Conservation (phyloP, 2,329 filamentous ascomycete species). For the Onygenales sp. region DNA sequence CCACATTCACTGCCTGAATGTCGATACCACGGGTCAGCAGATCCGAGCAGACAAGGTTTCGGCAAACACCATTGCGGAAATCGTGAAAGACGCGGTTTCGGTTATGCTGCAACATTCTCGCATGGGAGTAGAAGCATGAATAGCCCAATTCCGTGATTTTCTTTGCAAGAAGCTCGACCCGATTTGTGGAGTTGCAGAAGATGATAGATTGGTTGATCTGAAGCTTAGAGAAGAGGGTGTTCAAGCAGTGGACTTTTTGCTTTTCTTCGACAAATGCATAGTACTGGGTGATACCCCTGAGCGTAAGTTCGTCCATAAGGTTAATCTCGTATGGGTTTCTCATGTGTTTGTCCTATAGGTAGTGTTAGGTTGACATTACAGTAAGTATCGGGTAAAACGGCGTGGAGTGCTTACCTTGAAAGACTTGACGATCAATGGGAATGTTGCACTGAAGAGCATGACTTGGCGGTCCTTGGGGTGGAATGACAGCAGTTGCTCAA, state of each 20-base stretch:
- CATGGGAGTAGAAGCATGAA: slow-evolving; percentile 98
- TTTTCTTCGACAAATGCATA: slow-evolving; percentile 99
- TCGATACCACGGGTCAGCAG: slow-evolving; percentile 97
- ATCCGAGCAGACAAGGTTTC: slow-evolving; percentile 96
- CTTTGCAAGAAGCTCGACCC: slow-evolving; percentile 93
- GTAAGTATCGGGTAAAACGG: not conserved
- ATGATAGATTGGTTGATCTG: slow-evolving; percentile 99
- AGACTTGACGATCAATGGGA: slow-evolving; percentile 91
- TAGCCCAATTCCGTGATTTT: slow-evolving; percentile 99
- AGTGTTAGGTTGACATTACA: not conserved
- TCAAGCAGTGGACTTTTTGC: slow-evolving; percentile 97
- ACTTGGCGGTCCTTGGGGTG: slow-evolving; percentile 96
- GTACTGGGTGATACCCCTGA: slow-evolving; percentile 97
- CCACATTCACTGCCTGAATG: slow-evolving; percentile 97
- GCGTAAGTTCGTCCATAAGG: slow-evolving; percentile 96
- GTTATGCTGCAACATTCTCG: slow-evolving; percentile 89
- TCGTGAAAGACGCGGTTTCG: slow-evolving; percentile 99
- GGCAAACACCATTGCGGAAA: slow-evolving; percentile 94
- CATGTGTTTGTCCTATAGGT: slow-evolving; percentile 80
- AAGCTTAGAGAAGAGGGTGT: slow-evolving; percentile 96
- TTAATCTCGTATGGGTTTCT: slow-evolving; percentile 95
- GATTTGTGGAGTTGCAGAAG: slow-evolving; percentile 98
- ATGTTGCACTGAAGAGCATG: slow-evolving; percentile 98
- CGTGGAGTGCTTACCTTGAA: slow-evolving; percentile 52
- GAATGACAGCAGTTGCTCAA: slow-evolving; percentile 90